These are phyloP conservation scores for Alternaria sp. DNA, from an alignment of 2,329 filamentous ascomycete genomes.

Conservation along the genomic window DNA sequence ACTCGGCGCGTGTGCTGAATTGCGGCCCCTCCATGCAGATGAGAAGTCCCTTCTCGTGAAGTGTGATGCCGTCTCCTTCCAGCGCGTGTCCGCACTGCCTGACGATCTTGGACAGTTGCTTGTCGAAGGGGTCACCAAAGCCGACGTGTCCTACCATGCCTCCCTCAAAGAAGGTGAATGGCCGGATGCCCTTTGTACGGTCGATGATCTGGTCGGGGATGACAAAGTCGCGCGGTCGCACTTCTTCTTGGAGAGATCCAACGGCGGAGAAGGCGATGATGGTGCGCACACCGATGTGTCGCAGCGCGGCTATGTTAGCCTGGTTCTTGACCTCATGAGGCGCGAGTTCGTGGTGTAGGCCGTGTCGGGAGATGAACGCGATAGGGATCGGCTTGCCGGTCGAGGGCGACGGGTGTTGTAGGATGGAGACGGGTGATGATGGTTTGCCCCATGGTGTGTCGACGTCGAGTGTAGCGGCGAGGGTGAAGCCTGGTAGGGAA, in stretches of 20 bases:
- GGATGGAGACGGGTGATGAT: constrained; percentile 79
- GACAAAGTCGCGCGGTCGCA: constrained; percentile 95
- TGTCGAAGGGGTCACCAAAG: constrained; percentile 95
- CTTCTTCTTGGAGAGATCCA: constrained; percentile 87
- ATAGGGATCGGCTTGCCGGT: constrained; percentile 67
- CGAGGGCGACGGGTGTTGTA: constrained; percentile 80
- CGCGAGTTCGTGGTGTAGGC: constrained; percentile 83
- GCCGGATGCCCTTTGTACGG: constrained; percentile 91
- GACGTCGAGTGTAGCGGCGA: constrained; percentile 78
- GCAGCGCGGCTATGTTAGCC: constrained; percentile 97
- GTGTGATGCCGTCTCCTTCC: constrained; percentile 80
- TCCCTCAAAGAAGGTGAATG: constrained; percentile 94
- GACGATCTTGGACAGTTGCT: constrained; percentile 75
- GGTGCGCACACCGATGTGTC: constrained; percentile 84
- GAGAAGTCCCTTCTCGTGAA: constrained; percentile 84
- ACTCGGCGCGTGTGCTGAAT: constrained; percentile 95
- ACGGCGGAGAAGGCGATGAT: constrained; percentile 96
- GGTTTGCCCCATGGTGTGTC: constrained; percentile 89
- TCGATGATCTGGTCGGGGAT: constrained; percentile 97
- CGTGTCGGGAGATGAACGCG: constrained; percentile 94
- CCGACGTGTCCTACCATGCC: constrained; percentile 93
- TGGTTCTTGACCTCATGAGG: constrained; percentile 94
- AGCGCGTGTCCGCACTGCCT: constrained; percentile 76
- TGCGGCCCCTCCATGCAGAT: constrained; percentile 99
- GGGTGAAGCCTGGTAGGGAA: constrained; percentile 83